phyloP scores from a whole-genome alignment of 495 filamentous ascomycete species.

The Neurospora tetrasperma region DNA sequence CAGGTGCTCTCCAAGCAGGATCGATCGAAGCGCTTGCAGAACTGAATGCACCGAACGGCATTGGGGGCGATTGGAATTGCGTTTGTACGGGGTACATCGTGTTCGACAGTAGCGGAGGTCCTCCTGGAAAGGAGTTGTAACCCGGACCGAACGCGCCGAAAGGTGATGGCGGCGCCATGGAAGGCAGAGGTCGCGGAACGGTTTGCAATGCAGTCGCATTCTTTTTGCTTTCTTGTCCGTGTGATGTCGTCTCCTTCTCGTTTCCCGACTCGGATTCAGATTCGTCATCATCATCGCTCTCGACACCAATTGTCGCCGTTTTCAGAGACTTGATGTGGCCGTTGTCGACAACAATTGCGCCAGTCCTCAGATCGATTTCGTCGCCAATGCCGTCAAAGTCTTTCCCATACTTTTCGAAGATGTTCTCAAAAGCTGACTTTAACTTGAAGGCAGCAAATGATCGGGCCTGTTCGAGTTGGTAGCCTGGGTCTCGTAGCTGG shows the following conservation, averaged over 20 bases:
- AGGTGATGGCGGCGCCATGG: background rate
- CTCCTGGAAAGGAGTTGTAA: background rate
- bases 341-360: conserved; percentile 74
- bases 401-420: conserved; percentile 78
- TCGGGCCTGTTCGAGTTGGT: conserved; percentile 47
- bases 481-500: conserved; percentile 35
- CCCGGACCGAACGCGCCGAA: conserved; percentile 4
- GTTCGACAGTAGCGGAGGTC: background rate
- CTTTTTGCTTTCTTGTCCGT: conserved; percentile 3
- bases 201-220: background rate
- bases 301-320: conserved; percentile 11
- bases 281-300: conserved; percentile 31
- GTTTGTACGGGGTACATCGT: conserved; percentile 10
- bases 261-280: conserved; percentile 8
- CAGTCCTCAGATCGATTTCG: conserved; percentile 40
- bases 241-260: conserved; percentile 20
- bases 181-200: background rate
- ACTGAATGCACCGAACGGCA: conserved; percentile 5
- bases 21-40: conserved; percentile 7
- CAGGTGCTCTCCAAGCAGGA: conserved; percentile 19
- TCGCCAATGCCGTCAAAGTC: conserved; percentile 67
- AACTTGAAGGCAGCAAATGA: conserved; percentile 53
- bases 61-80: conserved; percentile 2
- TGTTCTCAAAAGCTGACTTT: conserved; percentile 71
- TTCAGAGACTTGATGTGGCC: conserved; percentile 60